These are phyloP conservation scores for Mucor lusitanicus DNA, from an alignment of 371 early-diverging fungal genomes.

Conservation along the genomic window DNA sequence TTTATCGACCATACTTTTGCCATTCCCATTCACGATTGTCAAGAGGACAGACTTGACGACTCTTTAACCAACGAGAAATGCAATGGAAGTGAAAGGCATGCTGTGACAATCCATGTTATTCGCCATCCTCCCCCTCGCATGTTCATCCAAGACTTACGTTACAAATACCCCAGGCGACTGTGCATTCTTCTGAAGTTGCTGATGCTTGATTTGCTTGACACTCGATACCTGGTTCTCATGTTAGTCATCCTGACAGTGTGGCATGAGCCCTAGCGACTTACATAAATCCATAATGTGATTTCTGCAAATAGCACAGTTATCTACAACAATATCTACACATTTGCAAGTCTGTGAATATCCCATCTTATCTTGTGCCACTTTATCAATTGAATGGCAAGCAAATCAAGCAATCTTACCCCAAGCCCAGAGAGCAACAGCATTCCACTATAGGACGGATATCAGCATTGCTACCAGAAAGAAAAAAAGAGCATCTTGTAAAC, in stretches of 20 bases:
- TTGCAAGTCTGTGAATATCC: neutral
- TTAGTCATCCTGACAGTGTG: neutral
- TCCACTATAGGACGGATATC: constrained; percentile 72
- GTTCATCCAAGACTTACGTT: constrained; percentile 66
- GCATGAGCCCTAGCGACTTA: constrained; percentile 40
- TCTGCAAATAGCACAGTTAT: constrained; percentile 99
- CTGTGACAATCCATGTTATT: constrained; percentile 25
- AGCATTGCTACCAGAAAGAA: neutral
- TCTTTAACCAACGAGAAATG: constrained; percentile 98
- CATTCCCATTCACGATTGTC: constrained; percentile 99
- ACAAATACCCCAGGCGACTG: constrained; percentile 99
- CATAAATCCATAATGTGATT: constrained; percentile 99
- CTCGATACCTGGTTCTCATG: constrained; percentile 75
- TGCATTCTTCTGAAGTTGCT: constrained; percentile 94
- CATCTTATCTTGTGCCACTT: neutral
- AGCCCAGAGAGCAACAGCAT: constrained; percentile 97
- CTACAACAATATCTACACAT: constrained; percentile 94
- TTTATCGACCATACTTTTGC: constrained; percentile 77
- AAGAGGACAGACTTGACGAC: constrained; percentile 98
- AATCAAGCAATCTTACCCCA: constrained; percentile 73
- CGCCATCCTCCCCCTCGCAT: neutral
- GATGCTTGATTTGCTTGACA: constrained; percentile 97
- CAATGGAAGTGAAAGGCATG: constrained; percentile 99
- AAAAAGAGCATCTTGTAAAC: neutral
- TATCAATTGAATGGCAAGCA: neutral